Evolutionary conservation across 192 early-diverging fungal genomes (phyloP).

Genomic region (Backusella sp.): DNA sequence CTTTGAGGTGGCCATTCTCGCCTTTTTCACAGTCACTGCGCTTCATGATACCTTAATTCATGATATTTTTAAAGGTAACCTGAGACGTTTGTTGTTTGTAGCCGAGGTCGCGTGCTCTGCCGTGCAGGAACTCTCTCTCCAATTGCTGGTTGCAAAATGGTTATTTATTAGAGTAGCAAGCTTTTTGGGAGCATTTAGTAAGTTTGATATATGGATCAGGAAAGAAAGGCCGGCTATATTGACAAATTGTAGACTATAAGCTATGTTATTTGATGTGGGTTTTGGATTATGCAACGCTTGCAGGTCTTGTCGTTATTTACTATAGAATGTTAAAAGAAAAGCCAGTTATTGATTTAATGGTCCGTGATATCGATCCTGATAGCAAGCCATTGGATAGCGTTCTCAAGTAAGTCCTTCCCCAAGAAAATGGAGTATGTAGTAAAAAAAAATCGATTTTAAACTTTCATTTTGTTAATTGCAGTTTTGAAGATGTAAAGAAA

Average conservation of each 20-base stretch:
- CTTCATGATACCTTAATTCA: not conserved
- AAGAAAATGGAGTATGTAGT: not conserved
- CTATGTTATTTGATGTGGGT: not conserved
- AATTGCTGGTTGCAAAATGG: not conserved
- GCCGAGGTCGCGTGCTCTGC: not conserved
- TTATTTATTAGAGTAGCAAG: not conserved
- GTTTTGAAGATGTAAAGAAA: not conserved
- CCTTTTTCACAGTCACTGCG: not conserved
- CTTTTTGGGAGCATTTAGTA: constrained; percentile 10
- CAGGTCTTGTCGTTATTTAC: not conserved
- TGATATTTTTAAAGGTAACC: not conserved
- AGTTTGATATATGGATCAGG: not conserved
- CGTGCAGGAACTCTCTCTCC: not conserved
- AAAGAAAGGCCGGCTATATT: not conserved
- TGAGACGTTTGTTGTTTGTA: not conserved
- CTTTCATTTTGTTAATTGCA: not conserved
- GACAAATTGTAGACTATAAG: not conserved
- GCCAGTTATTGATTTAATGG: not conserved
- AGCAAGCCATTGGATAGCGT: not conserved
- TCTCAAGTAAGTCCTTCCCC: not conserved
- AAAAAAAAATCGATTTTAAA: not conserved
- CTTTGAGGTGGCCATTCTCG: not conserved
- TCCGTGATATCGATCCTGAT: not conserved
- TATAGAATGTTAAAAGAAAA: constrained; percentile 11
- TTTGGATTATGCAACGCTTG: not conserved